phyloP scores from a whole-genome alignment of 768 basidiomycete species.

The Lactarius psammicola region DNA sequence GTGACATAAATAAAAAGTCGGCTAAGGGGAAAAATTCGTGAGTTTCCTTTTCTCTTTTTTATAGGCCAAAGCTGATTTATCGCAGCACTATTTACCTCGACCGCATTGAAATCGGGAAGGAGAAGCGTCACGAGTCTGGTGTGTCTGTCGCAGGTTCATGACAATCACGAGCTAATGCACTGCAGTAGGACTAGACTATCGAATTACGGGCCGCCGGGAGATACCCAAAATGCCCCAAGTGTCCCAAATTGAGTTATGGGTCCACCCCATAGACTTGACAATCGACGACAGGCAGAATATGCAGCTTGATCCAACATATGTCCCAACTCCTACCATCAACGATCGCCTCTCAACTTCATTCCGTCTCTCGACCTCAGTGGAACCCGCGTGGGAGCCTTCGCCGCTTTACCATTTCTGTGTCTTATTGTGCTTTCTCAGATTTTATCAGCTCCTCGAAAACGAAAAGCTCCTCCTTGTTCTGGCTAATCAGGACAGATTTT shows the following conservation, averaged over 20 bases:
- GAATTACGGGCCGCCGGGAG: neutral
- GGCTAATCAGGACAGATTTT: neutral
- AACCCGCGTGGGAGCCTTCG: neutral
- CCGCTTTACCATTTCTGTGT: neutral
- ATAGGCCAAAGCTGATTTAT: neutral
- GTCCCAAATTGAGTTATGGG: neutral
- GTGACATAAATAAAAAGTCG: neutral
- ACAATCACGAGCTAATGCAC: neutral
- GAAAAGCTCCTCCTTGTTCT: conserved; percentile 21
- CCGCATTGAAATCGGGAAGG: neutral
- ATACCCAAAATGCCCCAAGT: neutral
- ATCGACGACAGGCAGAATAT: conserved; percentile 14
- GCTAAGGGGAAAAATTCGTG: neutral
- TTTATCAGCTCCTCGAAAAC: conserved; percentile 19
- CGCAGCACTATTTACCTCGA: neutral
- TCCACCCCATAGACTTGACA: conserved; percentile 10
- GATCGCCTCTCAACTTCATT: neutral
- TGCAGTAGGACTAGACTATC: too few species aligned
- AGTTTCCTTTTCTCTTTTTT: neutral
- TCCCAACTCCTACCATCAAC: conserved; percentile 6
- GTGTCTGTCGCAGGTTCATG: neutral
- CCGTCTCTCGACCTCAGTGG: neutral
- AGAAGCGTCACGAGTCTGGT: neutral
- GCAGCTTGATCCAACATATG: conserved; percentile 4
- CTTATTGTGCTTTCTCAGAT: conserved; percentile 3